These are phyloP conservation scores for Komagataella ulmi DNA, from an alignment of 805 yeast genomes.

Conservation along the genomic window DNA sequence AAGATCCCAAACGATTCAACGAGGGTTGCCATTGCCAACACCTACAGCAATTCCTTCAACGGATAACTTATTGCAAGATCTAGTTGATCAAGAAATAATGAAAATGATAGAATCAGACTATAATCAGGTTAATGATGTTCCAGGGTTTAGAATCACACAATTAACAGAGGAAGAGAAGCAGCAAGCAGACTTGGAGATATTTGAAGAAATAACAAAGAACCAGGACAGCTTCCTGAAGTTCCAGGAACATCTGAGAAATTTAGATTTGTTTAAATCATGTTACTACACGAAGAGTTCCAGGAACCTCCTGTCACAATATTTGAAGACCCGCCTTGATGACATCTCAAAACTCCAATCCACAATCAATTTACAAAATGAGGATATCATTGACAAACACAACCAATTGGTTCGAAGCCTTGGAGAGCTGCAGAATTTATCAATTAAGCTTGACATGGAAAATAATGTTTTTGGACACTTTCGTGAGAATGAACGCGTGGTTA, in stretches of 20 bases:
- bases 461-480: background rate
- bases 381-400: background rate
- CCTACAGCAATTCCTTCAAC: background rate
- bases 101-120: constrained; percentile 27
- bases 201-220: constrained; percentile 1
- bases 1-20: constrained; percentile 33
- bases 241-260: background rate
- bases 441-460: background rate
- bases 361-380: background rate
- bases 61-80: background rate
- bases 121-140: constrained; percentile 2
- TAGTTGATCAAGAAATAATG: constrained; percentile 18
- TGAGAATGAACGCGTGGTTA: background rate
- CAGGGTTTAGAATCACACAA: constrained; percentile 13
- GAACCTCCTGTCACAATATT: background rate
- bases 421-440: background rate
- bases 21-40: constrained; percentile 22
- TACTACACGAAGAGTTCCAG: background rate
- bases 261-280: background rate
- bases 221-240: constrained; percentile 2
- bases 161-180: constrained; percentile 6
- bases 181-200: background rate
- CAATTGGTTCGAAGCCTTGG: background rate
- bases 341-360: background rate
- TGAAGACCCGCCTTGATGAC: background rate